These are phyloP conservation scores for Fusarium sororula DNA, from an alignment of 2,329 filamentous ascomycete species.

Conservation along the genomic window DNA sequence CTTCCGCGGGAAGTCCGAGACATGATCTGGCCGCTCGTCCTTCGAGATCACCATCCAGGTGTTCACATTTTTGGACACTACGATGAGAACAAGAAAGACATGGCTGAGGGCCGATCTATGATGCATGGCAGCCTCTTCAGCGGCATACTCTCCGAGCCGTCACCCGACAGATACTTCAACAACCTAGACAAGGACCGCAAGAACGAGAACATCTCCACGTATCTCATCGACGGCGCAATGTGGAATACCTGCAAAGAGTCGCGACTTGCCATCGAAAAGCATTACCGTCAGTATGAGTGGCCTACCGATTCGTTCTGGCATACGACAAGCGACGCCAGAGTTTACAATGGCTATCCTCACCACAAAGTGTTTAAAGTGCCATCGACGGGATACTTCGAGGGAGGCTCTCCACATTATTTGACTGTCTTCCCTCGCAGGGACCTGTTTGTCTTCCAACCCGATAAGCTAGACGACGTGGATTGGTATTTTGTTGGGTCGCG, in stretches of 20 bases:
- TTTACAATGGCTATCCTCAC: too few species aligned
- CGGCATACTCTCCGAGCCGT: not conserved
- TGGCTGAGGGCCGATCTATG: not conserved
- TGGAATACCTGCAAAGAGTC: constrained; percentile 25
- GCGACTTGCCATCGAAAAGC: not conserved
- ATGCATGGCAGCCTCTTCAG: not conserved
- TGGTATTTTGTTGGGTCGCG: too few species aligned
- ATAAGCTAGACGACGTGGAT: too few species aligned
- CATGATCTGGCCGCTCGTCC: not conserved
- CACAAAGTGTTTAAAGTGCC: too few species aligned
- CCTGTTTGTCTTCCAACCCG: too few species aligned
- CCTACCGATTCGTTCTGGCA: too few species aligned
- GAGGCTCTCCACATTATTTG: too few species aligned
- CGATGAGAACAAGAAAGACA: not conserved
- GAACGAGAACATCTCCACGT: constrained; percentile 6
- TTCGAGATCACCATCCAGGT: not conserved
- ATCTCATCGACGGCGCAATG: constrained; percentile 12
- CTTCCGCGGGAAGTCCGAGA: constrained; percentile 8
- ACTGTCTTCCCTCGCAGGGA: too few species aligned
- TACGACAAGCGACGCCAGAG: too few species aligned
- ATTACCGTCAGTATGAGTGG: not conserved
- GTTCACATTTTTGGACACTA: constrained; percentile 1
- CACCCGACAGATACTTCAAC: not conserved
- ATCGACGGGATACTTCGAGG: too few species aligned
- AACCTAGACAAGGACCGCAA: not conserved